These are phyloP conservation scores for Podaxis sp. DNA, from an alignment of 768 basidiomycete genomes.

Conservation along the genomic window DNA sequence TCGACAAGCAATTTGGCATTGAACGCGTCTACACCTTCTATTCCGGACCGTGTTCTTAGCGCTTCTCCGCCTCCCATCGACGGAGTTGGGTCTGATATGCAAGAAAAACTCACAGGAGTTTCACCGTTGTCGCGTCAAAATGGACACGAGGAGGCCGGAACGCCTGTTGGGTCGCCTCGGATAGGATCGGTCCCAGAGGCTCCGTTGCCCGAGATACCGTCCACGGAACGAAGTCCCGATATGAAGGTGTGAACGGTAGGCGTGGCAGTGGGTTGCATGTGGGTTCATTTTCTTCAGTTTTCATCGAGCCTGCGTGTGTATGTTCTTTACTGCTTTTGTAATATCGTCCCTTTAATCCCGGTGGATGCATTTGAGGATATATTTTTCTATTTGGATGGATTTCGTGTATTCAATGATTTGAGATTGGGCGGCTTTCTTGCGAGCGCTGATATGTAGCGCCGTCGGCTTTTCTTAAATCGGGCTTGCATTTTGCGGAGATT, in stretches of 20 bases:
- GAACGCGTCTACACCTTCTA: not conserved
- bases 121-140: not conserved
- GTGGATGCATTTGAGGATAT: not conserved
- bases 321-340: not conserved
- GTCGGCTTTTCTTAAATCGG: no score
- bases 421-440: not conserved
- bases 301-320: not conserved
- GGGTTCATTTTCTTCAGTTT: not conserved
- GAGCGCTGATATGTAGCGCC: not conserved
- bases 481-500: no score
- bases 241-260: conserved; percentile 1
- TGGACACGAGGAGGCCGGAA: not conserved
- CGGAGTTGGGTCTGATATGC: not conserved
- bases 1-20: not conserved
- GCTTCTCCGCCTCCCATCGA: conserved; percentile 6
- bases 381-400: not conserved
- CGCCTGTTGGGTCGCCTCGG: not conserved
- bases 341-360: not conserved
- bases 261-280: not conserved
- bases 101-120: not conserved
- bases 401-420: not conserved
- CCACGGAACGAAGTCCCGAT: not conserved
- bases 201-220: not conserved
- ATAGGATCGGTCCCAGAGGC: not conserved
- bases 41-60: conserved; percentile 6